Conservation (phyloP, 768 basidiomycete genomes). For the Tylopilus vinaceipallidus region DNA sequence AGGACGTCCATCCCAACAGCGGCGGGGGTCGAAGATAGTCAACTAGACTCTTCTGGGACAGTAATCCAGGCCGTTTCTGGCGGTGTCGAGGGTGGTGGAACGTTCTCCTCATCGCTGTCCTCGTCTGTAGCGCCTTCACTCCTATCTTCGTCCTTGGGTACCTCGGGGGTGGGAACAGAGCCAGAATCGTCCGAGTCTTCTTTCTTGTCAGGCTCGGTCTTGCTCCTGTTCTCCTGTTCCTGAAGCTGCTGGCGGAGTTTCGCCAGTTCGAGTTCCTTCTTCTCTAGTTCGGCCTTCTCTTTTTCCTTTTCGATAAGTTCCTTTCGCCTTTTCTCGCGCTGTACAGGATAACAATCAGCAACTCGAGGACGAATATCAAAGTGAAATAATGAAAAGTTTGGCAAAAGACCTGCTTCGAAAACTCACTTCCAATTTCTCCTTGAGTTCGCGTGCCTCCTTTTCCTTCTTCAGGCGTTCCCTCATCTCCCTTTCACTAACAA, state of each 20-base stretch:
- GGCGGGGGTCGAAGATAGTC: constrained; percentile 27
- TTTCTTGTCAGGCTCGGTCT: constrained; percentile 44
- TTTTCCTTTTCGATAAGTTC: constrained; percentile 48
- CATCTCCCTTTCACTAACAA: constrained; percentile 71
- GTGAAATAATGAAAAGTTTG: constrained; percentile 18
- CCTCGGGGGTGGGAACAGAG: constrained; percentile 4
- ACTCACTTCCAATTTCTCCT: constrained; percentile 66
- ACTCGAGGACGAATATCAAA: background rate
- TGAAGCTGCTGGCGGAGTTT: constrained; percentile 52
- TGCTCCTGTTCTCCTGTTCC: constrained; percentile 51
- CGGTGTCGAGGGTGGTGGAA: constrained; percentile 32
- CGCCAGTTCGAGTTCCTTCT: constrained; percentile 59
- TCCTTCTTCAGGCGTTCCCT: constrained; percentile 70
- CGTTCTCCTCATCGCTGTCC: constrained; percentile 43
- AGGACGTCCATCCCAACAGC: constrained; percentile 17
- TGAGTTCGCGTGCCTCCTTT: constrained; percentile 66
- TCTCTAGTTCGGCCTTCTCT: constrained; percentile 61
- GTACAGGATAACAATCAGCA: constrained; percentile 11
- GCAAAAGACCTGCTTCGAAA: constrained; percentile 18
- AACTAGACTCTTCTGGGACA: constrained; percentile 29
- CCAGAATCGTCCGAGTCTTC: constrained; percentile 30
- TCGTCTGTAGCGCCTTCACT: constrained; percentile 35
- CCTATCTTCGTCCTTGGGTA: constrained; percentile 30
- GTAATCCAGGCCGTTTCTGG: constrained; percentile 30
- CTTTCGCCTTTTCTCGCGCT: constrained; percentile 46